phyloP scores from a whole-genome alignment of 768 basidiomycete genomes.

The Trametes villosa region DNA sequence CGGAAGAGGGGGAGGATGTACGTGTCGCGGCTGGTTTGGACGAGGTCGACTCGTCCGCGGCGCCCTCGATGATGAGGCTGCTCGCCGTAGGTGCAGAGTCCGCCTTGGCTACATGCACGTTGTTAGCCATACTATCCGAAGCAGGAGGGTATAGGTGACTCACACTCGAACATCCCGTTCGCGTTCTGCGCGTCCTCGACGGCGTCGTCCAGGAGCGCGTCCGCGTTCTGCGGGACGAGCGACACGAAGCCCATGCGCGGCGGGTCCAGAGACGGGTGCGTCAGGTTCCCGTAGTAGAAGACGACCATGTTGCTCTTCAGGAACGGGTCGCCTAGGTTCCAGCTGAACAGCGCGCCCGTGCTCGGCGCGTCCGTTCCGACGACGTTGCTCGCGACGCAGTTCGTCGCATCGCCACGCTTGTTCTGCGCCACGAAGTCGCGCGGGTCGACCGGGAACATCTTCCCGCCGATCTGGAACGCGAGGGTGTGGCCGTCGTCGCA shows the following conservation, averaged over 20 bases:
- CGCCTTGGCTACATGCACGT: background rate
- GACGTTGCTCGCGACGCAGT: constrained; percentile 57
- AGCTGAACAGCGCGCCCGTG: constrained; percentile 64
- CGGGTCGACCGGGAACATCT: constrained; percentile 76
- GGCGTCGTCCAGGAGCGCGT: constrained; percentile 41
- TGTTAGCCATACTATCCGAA: too few relatives aligned
- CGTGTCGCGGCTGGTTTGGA: background rate
- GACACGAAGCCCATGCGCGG: constrained; percentile 75
- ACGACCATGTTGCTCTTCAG: constrained; percentile 74
- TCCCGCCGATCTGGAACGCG: constrained; percentile 70
- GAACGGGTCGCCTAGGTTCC: constrained; percentile 80
- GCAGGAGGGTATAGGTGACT: background rate
- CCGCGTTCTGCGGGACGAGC: constrained; percentile 66
- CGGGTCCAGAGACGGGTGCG: constrained; percentile 66
- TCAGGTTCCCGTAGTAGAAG: constrained; percentile 76
- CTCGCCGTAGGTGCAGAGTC: constrained; percentile 16
- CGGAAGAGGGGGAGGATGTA: background rate
- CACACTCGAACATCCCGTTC: constrained; percentile 25
- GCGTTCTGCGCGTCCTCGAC: constrained; percentile 36
- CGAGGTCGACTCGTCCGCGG: background rate
- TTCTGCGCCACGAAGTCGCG: constrained; percentile 65
- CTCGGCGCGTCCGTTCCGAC: constrained; percentile 68
- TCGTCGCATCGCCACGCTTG: constrained; percentile 40
- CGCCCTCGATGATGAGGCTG: constrained; percentile 10
- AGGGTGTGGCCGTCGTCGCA: constrained; percentile 67